phyloP scores from a whole-genome alignment of 768 basidiomycete species.

The Kwoniella sp. region DNA sequence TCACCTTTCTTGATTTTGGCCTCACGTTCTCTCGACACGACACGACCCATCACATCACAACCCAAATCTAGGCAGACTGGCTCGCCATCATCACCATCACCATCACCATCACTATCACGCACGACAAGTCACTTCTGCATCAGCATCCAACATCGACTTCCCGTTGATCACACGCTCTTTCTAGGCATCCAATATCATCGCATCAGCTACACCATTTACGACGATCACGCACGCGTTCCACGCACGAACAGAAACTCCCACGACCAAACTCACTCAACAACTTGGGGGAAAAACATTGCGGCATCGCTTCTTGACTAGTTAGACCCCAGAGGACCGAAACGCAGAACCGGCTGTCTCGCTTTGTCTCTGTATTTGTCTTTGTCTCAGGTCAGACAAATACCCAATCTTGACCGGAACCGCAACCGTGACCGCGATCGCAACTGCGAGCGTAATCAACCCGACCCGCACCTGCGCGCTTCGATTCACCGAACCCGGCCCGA shows the following conservation, averaged over 20 bases:
- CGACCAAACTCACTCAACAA: too few relatives aligned
- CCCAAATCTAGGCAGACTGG: conserved; percentile 3
- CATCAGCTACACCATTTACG: background rate
- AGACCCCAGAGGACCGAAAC: background rate
- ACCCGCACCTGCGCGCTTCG: background rate
- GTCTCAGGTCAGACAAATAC: conserved; percentile 1
- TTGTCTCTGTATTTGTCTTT: conserved; percentile 1
- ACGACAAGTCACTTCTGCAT: background rate
- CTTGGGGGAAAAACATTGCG: too few relatives aligned
- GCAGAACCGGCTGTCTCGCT: background rate
- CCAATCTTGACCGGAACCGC: background rate
- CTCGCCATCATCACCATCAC: background rate
- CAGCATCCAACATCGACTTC: background rate
- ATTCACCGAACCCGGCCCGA: background rate
- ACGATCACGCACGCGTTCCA: background rate
- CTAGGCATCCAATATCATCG: background rate
- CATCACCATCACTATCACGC: background rate
- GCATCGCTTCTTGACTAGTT: too few relatives aligned
- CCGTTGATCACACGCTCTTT: background rate
- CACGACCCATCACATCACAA: background rate
- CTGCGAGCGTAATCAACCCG: background rate
- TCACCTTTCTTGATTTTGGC: too few relatives aligned
- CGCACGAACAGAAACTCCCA: too few relatives aligned
- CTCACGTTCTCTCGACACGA: background rate
- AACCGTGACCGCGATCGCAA: background rate